A percentile compares a stretch with the other conserved stretches of the same genome.
Conservation (phyloP, 2,329 filamentous ascomycete species). For the Trichophyton verrucosum region DNA sequence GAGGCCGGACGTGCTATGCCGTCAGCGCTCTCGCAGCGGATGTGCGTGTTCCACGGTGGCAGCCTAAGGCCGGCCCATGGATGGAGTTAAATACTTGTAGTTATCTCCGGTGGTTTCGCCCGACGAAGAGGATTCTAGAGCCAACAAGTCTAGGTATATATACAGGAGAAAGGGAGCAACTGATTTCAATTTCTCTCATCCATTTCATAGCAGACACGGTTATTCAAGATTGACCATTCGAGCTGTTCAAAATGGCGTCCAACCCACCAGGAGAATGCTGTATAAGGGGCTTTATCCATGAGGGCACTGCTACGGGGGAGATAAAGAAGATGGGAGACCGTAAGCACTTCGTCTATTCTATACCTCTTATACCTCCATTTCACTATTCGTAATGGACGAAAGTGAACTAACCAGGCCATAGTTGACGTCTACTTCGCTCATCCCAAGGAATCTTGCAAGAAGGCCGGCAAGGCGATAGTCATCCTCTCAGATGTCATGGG, state of each 20-base stretch:
- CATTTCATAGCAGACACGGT: background rate
- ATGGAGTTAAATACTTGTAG: no score
- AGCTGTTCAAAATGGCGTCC: conserved; percentile 35
- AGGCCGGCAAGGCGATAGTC: conserved; percentile 42
- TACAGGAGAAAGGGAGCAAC: no score
- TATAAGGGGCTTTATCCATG: conserved; percentile 39
- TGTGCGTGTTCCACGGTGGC: no score
- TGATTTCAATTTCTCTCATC: no score
- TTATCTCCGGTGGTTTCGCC: no score
- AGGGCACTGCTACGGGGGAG: conserved; percentile 38
- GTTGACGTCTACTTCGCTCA: conserved; percentile 46
- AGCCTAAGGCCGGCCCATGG: no score
- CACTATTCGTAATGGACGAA: no score
- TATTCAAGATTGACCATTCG: background rate
- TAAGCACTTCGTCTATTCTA: conserved; percentile 17
- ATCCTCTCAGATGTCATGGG: conserved; percentile 49
- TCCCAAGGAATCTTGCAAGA: conserved; percentile 38
- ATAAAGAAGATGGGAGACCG: conserved; percentile 36
- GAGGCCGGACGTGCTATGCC: no score
- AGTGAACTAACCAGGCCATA: conserved; percentile 17
- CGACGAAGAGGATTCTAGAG: background rate
- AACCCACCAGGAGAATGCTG: conserved; percentile 40
- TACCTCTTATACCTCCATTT: background rate
- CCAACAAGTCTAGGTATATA: no score
- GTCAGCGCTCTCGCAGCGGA: no score